Evolutionary conservation across 1,284 basidiomycete species (phyloP), one percentile per base, ranked within the genome.

Genomic region (Puccinia novopanici): DNA sequence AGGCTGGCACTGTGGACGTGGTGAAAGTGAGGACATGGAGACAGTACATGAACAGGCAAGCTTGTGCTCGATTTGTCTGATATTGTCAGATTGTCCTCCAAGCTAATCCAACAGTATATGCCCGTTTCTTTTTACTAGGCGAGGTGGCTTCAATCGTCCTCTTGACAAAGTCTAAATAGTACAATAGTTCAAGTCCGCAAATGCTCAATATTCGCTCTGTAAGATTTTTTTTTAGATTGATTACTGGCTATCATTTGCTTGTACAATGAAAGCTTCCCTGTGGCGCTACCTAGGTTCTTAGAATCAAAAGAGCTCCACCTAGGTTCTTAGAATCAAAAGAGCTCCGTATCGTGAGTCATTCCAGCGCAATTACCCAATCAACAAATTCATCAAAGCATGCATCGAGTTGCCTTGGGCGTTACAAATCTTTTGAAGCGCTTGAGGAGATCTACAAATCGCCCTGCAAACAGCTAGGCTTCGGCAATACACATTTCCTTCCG

Each of bases 21-120:
- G 68, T 72, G n/a, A 79, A 79, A 72, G 77, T 79, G 12, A 59
- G 77, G 37, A 79, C 77, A 30, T 79, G 77, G 77, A 71, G 77
- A 30, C 77, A 79, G 63, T 79, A 79, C 42, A 79, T 79, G 77
- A 79, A 79, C 24, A 71, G 77, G 77, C 59, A 61, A 57, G 65
- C 59, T 42, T 19, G 13, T 19, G 22, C 17, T 59, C 45, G 42
- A 27, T 57, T 42, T 17, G n/a, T 72, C 24, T 42, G 48, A 45
- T n/a, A 4, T 40, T 68, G 42, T 34, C 6, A 40, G 42, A 68
- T 9, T n/a, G n/a, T 13, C 37, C 50, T 15, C 27, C 34, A 37
- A 63, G 27, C 59, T 63, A 12, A 63, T 63, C 34, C 34, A 63
- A 1, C 15, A 34, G 8, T 3, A 9, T n/a, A n/a, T n/a, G 22